A percentile compares a stretch with the other conserved stretches of the same genome.
Conservation (phyloP, 305 asterid genomes). For the Fraxinus paxiana region DNA sequence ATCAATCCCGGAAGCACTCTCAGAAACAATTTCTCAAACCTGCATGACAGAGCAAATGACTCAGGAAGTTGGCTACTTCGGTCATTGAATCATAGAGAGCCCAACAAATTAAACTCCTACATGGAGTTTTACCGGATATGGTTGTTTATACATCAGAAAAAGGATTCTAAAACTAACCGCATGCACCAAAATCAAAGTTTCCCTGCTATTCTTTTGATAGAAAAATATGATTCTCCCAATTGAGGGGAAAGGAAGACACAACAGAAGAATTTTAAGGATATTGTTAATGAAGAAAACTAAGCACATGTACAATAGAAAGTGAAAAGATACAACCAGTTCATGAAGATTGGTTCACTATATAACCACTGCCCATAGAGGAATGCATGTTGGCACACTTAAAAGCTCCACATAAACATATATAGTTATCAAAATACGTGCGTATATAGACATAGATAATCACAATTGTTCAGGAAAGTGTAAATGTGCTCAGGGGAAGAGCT, state of each 20-base stretch:
- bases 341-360: background rate
- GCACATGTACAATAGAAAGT: background rate
- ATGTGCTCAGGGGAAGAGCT: background rate
- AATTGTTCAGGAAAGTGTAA: background rate
- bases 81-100: background rate
- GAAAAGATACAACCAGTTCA: background rate
- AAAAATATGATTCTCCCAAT: background rate
- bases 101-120: background rate
- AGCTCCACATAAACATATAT: background rate
- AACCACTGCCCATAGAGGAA: background rate
- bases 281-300: background rate
- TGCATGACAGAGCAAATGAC: constrained; percentile 32
- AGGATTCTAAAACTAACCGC: background rate
- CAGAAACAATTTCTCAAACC: constrained; percentile 55
- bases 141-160: background rate
- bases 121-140: background rate
- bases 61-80: constrained; percentile 2
- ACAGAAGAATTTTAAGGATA: background rate
- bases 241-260: background rate
- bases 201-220: background rate
- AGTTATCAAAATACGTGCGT: background rate
- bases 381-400: background rate
- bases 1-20: constrained; percentile 56
- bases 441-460: background rate
- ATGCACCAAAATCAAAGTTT: background rate